These are phyloP conservation scores for Ascomycota sp. DNA, from an alignment of 2,329 filamentous ascomycete species.

Conservation along the genomic window DNA sequence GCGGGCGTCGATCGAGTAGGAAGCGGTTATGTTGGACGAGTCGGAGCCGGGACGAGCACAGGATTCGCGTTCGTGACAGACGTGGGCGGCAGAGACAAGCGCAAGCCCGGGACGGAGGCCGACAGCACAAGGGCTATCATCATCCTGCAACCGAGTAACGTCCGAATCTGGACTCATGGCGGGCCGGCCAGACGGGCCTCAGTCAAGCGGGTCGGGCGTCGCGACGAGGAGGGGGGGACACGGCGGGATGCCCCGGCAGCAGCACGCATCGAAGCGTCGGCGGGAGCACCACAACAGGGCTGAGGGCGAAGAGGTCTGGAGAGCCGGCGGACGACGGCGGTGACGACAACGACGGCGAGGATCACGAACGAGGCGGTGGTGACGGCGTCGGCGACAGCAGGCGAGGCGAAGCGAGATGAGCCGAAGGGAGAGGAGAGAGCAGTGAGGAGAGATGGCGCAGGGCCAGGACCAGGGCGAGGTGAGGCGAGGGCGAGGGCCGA, in stretches of 20 bases:
- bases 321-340: too few species aligned
- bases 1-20: slow-evolving; percentile 2
- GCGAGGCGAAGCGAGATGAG: not conserved
- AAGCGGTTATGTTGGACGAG: slow-evolving; percentile 1
- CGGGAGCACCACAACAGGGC: too few species aligned
- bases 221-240: slow-evolving; percentile 19
- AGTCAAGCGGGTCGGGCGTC: slow-evolving; percentile 20
- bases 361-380: too few species aligned
- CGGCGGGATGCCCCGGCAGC: slow-evolving; percentile 21
- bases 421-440: not conserved
- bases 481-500: not conserved
- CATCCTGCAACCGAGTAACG: slow-evolving; percentile 7
- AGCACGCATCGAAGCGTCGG: slow-evolving; percentile 27
- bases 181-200: slow-evolving; percentile 19
- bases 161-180: slow-evolving; percentile 12
- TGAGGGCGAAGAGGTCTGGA: too few species aligned
- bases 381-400: not conserved
- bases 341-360: too few species aligned
- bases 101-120: slow-evolving; percentile 6
- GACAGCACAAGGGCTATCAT: slow-evolving; percentile 1
- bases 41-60: not conserved
- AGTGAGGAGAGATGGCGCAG: not conserved
- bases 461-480: not conserved
- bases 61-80: slow-evolving; percentile 3
- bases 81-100: slow-evolving; percentile 6